Conservation (phyloP, 1,284 basidiomycete genomes). For the Moesziomyces globuligerus region DNA sequence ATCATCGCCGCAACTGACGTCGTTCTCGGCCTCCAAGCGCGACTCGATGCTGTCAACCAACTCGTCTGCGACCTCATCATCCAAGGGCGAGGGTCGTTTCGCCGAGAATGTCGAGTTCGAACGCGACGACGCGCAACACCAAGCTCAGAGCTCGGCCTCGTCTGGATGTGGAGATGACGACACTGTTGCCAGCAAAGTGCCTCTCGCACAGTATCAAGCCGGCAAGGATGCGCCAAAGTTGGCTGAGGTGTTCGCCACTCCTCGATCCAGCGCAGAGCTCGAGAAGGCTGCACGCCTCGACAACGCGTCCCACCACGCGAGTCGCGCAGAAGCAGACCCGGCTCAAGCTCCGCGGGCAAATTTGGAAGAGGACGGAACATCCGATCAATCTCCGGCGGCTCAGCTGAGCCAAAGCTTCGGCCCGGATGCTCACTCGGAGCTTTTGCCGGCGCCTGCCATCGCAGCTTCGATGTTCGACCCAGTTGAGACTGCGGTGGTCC, state of each 20-base stretch:
- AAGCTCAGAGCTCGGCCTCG: slow-evolving; percentile 35
- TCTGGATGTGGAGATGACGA: slow-evolving; percentile 30
- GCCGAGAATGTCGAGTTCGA: slow-evolving; percentile 40
- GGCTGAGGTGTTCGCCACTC: slow-evolving; percentile 24
- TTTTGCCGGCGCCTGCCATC: slow-evolving; percentile 22
- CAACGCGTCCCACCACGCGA: neutral
- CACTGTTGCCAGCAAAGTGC: neutral
- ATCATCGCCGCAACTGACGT: too few species aligned
- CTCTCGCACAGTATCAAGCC: neutral
- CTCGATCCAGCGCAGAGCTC: slow-evolving; percentile 27
- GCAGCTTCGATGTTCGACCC: neutral
- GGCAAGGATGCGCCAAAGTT: slow-evolving; percentile 1
- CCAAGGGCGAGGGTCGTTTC: slow-evolving; percentile 23
- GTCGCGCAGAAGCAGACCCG: neutral
- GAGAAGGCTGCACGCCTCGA: slow-evolving; percentile 2
- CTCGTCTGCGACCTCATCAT: slow-evolving; percentile 36
- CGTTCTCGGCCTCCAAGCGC: slow-evolving; percentile 15
- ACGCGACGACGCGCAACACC: slow-evolving; percentile 19
- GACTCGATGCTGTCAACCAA: slow-evolving; percentile 39
- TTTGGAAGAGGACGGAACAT: neutral
- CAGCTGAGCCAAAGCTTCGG: neutral
- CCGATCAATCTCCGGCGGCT: neutral
- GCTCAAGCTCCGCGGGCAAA: neutral
- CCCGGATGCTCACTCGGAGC: slow-evolving; percentile 1
- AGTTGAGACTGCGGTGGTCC: slow-evolving; percentile 15